Evolutionary conservation across 352 stramenopile genomes (phyloP), one percentile per base, ranked within the genome.

Genomic region (Phytophthora fragariae): DNA sequence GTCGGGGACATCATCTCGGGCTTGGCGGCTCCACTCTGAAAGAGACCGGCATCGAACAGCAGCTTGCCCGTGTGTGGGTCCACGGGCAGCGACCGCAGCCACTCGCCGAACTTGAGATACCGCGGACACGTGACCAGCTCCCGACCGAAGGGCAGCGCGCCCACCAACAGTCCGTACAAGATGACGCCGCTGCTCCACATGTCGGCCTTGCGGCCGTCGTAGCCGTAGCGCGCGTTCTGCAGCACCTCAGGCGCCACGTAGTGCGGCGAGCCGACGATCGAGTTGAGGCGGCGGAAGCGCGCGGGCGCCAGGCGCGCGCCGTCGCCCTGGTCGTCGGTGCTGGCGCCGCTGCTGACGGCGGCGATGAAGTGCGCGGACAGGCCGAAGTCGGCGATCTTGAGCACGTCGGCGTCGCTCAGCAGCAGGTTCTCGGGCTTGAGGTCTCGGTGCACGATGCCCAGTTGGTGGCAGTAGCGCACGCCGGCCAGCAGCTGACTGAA

Each of bases 391-490:
- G 95, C 95, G 66, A 98, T 98, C 82, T 98, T 98, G 57, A 98
- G 86, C 74, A 97, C 89, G 33, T 97, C 90, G 17, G 80, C 61
- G 53, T 98, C 93, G 47, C 86, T 98, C 65, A 93, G 84, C 35
- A 99, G 83, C 54, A 99, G 75, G 78, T 99, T 99, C 76, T 99
- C 97, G 2, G 97, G 97, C 77, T 99, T 99, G 11, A 99, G 84
- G 71, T 99, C 97, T 49, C 95, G 90, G 76, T 99, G 95, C 21
- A 97, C 95, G 61, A 99, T 98, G 27, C 94, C 93, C 14, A 95
- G 75, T 41, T 96, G 82, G 65, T 98, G 94, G 73, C 92, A 98
- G 65, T 97, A 98, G 21, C 90, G 70, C 39, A 98, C 89, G 8
- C 95, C 95, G 1, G 81, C 81, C 19, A 98, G 70, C 0, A 98